Conservation (phyloP, 345 rosid species). For the Gossypium raimondii region DNA sequence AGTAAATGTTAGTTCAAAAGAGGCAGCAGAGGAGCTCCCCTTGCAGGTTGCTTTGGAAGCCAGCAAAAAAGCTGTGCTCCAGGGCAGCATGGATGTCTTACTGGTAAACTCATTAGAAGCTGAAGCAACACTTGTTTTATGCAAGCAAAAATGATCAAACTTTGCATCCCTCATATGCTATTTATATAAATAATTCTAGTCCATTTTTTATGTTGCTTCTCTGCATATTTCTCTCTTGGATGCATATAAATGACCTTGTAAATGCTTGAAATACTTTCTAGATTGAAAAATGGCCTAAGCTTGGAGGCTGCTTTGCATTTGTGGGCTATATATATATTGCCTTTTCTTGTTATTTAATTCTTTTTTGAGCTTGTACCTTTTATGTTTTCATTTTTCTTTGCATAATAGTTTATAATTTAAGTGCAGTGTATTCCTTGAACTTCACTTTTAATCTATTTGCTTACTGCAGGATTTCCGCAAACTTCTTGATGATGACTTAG, state of each 20-base stretch:
- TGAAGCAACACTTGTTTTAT: slow-evolving; percentile 11
- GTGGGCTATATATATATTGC: background rate
- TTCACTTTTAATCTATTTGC: slow-evolving; percentile 16
- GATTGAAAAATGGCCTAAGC: background rate
- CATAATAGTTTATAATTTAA: background rate
- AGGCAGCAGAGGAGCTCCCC: slow-evolving; percentile 47
- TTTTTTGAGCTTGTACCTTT: background rate
- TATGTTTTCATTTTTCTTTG: background rate
- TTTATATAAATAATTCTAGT: background rate
- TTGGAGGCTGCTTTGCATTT: background rate
- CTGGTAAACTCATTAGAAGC: slow-evolving; percentile 43
- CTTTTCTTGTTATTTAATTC: background rate
- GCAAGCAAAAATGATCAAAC: slow-evolving; percentile 2
- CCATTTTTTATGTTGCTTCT: background rate
- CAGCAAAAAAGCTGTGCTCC: slow-evolving; percentile 70
- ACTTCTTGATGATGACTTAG: slow-evolving; percentile 68
- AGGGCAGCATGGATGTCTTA: slow-evolving; percentile 78
- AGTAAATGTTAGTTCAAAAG: slow-evolving; percentile 48
- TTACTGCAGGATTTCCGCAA: slow-evolving; percentile 67
- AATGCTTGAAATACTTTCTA: background rate
- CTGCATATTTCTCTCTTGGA: background rate
- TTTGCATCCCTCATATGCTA: background rate
- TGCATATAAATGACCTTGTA: background rate
- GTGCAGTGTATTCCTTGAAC: slow-evolving; percentile 10
- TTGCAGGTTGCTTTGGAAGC: slow-evolving; percentile 66